phyloP scores from a whole-genome alignment of 2,329 filamentous ascomycete species.

The Aspergillus pseudonomiae region DNA sequence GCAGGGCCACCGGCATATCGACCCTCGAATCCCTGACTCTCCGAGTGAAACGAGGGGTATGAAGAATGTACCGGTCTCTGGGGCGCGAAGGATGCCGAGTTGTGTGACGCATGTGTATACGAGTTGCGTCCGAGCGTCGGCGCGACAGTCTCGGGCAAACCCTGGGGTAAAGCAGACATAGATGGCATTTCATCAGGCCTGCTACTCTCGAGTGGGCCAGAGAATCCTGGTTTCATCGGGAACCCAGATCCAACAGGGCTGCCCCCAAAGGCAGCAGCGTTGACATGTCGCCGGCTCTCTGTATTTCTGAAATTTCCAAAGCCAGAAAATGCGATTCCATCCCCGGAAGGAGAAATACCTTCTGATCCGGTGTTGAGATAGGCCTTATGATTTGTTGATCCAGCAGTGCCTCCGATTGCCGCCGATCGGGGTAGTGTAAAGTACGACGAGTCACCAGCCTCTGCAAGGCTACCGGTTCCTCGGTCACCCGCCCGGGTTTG shows the following conservation, averaged over 20 bases:
- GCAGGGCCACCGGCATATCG: conserved; percentile 32
- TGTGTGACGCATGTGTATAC: conserved; percentile 40
- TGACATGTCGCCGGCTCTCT: conserved; percentile 38
- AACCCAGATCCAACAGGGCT: conserved; percentile 36
- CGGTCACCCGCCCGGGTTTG: conserved; percentile 56
- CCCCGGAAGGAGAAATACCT: conserved; percentile 37
- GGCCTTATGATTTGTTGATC: conserved; percentile 30
- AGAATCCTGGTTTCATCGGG: conserved; percentile 33
- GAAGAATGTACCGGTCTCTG: conserved; percentile 41
- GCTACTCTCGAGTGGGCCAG: conserved; percentile 31
- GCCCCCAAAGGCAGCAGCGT: conserved; percentile 33
- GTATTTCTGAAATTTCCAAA: conserved; percentile 37
- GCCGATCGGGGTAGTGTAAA: conserved; percentile 50
- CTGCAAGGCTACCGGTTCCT: conserved; percentile 41
- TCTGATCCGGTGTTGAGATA: conserved; percentile 39
- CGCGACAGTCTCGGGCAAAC: conserved; percentile 32
- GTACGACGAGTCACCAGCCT: conserved; percentile 50
- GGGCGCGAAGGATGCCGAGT: conserved; percentile 35
- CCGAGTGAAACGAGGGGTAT: conserved; percentile 44
- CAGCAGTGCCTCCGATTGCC: conserved; percentile 43
- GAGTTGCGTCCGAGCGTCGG: conserved; percentile 28
- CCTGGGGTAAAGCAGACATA: conserved; percentile 34
- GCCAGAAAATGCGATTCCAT: conserved; percentile 35
- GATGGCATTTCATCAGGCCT: conserved; percentile 33
- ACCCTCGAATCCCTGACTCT: conserved; percentile 37